phyloP scores from a whole-genome alignment of 1,284 basidiomycete genomes.

The Pseudozyma hubeiensis region DNA sequence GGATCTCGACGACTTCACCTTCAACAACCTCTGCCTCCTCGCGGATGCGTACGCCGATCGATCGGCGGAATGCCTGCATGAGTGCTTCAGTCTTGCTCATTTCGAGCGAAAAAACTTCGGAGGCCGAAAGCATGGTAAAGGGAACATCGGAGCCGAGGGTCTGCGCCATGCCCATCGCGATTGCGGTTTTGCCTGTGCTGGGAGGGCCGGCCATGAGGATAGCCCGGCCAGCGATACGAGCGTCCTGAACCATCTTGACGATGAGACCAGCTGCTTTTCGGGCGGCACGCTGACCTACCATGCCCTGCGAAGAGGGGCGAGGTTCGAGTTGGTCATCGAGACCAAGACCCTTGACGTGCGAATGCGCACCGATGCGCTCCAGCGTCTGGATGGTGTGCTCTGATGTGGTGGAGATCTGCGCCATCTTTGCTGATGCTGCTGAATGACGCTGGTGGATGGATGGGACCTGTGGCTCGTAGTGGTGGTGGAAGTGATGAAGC shows the following conservation, averaged over 20 bases:
- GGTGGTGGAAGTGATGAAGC: neutral
- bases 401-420: slow-evolving; percentile 60
- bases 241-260: slow-evolving; percentile 96
- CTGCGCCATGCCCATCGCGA: slow-evolving; percentile 96
- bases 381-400: slow-evolving; percentile 61
- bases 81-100: slow-evolving; percentile 99
- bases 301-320: slow-evolving; percentile 84
- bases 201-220: slow-evolving; percentile 97
- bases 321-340: slow-evolving; percentile 91
- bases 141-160: slow-evolving; percentile 92
- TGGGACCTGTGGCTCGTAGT: neutral
- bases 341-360: slow-evolving; percentile 74
- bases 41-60: slow-evolving; percentile 95
- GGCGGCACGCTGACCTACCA: slow-evolving; percentile 95
- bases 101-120: slow-evolving; percentile 92
- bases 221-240: slow-evolving; percentile 90
- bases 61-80: slow-evolving; percentile 92
- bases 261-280: slow-evolving; percentile 97
- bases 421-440: slow-evolving; percentile 28
- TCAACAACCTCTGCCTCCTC: slow-evolving; percentile 98
- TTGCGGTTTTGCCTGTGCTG: slow-evolving; percentile 95
- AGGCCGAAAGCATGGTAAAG: slow-evolving; percentile 95
- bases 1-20: slow-evolving; percentile 98
- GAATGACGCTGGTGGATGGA: slow-evolving; percentile 16
- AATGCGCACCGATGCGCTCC: slow-evolving; percentile 67